These are phyloP conservation scores for Claviceps maximensis DNA, from an alignment of 2,329 filamentous ascomycete genomes.

Conservation along the genomic window DNA sequence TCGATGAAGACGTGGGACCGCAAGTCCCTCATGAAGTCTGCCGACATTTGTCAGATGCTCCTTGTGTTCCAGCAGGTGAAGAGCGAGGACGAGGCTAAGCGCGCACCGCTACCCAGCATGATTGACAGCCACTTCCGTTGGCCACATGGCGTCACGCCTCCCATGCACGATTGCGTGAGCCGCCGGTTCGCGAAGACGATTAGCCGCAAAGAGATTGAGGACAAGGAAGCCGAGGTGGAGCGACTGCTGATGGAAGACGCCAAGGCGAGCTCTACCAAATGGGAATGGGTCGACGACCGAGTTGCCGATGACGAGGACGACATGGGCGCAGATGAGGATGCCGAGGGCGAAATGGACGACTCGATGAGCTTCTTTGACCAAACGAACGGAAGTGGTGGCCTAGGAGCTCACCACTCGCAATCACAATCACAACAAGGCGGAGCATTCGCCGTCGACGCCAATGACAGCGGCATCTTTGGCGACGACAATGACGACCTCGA, in stretches of 20 bases:
- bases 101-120: constrained; percentile 56
- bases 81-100: constrained; percentile 51
- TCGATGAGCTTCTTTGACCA: constrained; percentile 25
- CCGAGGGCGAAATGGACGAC: constrained; percentile 33
- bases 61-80: constrained; percentile 58
- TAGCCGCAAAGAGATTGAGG: constrained; percentile 70
- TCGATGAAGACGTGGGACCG: constrained; percentile 90
- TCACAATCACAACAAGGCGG: background rate
- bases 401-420: background rate
- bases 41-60: constrained; percentile 82
- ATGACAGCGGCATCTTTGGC: constrained; percentile 12
- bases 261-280: constrained; percentile 44
- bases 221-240: constrained; percentile 69
- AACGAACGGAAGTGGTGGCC: background rate
- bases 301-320: constrained; percentile 26
- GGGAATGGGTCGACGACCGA: constrained; percentile 50
- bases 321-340: constrained; percentile 34
- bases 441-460: background rate
- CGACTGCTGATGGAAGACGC: constrained; percentile 58
- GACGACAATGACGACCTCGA: constrained; percentile 40
- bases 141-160: constrained; percentile 76
- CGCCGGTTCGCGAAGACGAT: constrained; percentile 73
- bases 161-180: constrained; percentile 74
- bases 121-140: constrained; percentile 59
- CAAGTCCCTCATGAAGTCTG: constrained; percentile 76